These are phyloP conservation scores for Hypoxylon subgilvum DNA, from an alignment of 495 filamentous ascomycete species.

Conservation along the genomic window DNA sequence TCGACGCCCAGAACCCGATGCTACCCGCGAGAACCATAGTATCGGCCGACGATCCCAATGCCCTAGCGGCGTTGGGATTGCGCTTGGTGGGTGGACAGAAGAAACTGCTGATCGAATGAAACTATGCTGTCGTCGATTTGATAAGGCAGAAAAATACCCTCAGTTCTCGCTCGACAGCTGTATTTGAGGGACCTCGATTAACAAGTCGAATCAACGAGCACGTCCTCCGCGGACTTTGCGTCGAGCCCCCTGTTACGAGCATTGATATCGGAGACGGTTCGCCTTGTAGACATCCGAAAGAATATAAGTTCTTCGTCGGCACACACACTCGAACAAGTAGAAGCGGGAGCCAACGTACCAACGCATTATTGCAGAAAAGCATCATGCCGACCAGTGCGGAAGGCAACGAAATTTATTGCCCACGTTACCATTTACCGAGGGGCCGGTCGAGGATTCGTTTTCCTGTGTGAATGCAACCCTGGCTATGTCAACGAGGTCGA, in stretches of 20 bases:
- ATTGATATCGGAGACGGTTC: background rate
- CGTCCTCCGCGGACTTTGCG: background rate
- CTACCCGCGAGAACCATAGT: constrained; percentile 83
- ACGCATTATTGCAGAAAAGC: constrained; percentile 1
- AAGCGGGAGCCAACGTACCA: background rate
- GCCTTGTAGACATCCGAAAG: background rate
- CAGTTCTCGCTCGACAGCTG: background rate
- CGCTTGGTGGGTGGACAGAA: constrained; percentile 84
- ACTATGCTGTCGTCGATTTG: background rate
- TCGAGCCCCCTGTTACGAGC: background rate
- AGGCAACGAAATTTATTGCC: background rate
- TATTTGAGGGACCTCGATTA: background rate
- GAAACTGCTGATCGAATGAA: constrained; percentile 89
- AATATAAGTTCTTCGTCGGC: background rate
- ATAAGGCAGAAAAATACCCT: background rate
- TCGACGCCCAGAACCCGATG: constrained; percentile 88
- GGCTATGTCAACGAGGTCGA: too few relatives aligned
- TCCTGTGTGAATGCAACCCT: too few relatives aligned
- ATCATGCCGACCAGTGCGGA: background rate
- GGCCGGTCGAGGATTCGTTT: too few relatives aligned
- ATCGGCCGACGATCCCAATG: constrained; percentile 73
- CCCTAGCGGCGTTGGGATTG: constrained; percentile 77
- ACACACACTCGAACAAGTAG: background rate
- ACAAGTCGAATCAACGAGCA: background rate
- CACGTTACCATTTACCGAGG: too few relatives aligned